Base-by-base conservation (phyloP, 2,329 filamentous ascomycete species). In the Endocalyx cinctus region DNA sequence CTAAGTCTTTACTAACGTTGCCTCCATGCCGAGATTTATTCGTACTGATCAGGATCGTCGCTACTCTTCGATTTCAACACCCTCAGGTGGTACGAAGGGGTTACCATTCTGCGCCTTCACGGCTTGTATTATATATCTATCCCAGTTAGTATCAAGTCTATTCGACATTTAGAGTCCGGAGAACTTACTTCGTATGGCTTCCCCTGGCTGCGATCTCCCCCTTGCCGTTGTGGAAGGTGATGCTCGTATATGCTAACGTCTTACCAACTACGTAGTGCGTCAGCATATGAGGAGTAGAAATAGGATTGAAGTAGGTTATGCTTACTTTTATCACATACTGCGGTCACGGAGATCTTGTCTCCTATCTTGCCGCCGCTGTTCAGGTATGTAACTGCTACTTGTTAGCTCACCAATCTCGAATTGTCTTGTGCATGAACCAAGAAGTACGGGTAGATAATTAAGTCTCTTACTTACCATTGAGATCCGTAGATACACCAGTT, bases 401-500 rank as follows among this genome's bases (percentile, higher is more conserved):
- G 26, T 52, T 14, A 46, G 34, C 15, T 10, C 13, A 12, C 20
- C 20, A 27, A 26, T 28, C 27, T 17, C 6, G 4, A 8, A 23
- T 15, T n/a, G n/a, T n/a, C n/a, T n/a, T n/a, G 8, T 25, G 6
- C 18, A 20, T 17, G 22, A 25, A 19, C 12, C 4, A 18, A 8
- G n/a, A 17, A 5, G 12, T 28, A 10, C n/a, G 20, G n/a, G 11
- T 14, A 17, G 2, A 6, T 10, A 31, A 13, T 7, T 12, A 12
- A 13, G 8, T 8, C 2, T 15, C 17, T n/a, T 6, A 12, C 42
- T 23, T 54, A 77, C 77, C 74, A 34, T 79, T 82, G 11, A 82
- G 52, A 42, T 82, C 78, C 0, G 78, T 82, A 3, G 78, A 78
- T 4, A 82, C 78, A 10, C 78, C 78, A 0, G 78, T 82, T 13